Evolutionary conservation across 2,329 filamentous ascomycete species (phyloP).

Genomic region (Akanthomyces lecanii): DNA sequence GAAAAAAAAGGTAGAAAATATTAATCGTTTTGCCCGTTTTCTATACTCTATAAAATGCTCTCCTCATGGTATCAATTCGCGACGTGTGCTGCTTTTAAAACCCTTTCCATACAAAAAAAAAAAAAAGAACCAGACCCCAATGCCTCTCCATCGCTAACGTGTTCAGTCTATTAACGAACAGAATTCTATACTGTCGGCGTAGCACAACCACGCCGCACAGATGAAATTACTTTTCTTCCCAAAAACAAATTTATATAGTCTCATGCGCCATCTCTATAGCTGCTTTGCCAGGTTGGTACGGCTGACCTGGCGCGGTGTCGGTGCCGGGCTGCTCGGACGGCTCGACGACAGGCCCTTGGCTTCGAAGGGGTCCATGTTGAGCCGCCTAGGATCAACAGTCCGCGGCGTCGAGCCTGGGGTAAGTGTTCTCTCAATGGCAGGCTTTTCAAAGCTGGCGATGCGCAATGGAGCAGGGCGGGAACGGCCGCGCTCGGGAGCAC

Average conservation of each 20-base stretch:
- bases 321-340: constrained; percentile 43
- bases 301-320: constrained; percentile 36
- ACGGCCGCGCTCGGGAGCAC: constrained; percentile 54
- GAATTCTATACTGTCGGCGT: not conserved
- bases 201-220: not conserved
- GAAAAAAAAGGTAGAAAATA: not conserved
- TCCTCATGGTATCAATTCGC: constrained; percentile 11
- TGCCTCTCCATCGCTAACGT: not conserved
- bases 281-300: constrained; percentile 30
- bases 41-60: constrained; percentile 10
- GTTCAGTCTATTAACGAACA: not conserved
- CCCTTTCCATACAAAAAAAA: not conserved
- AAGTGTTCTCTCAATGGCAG: constrained; percentile 48
- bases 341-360: constrained; percentile 39
- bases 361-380: constrained; percentile 40
- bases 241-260: not conserved
- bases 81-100: not conserved
- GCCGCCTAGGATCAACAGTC: constrained; percentile 28
- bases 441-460: constrained; percentile 75
- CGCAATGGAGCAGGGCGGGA: constrained; percentile 60
- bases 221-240: not conserved
- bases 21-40: not conserved
- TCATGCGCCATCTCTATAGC: not conserved
- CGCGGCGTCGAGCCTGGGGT: constrained; percentile 35
- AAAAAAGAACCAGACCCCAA: not conserved